A percentile compares a stretch with the other conserved stretches of the same genome.
Conservation (phyloP, 1,139 yeast genomes). For the Magnusiomyces tetraspermus region DNA sequence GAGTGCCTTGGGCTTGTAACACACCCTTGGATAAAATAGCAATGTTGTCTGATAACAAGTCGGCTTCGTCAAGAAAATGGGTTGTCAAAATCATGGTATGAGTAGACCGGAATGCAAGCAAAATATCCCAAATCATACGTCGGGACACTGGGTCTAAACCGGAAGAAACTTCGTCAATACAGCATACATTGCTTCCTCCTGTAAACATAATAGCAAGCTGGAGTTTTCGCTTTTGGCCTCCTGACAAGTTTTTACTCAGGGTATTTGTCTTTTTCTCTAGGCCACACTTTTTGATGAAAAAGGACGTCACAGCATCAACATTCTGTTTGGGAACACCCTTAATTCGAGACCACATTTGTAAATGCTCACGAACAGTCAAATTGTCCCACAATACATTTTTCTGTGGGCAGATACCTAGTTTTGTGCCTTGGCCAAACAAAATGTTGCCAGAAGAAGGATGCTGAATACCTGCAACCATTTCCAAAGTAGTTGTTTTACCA, state of each 20-base stretch:
- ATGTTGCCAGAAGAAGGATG: conserved; percentile 25
- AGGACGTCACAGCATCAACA: conserved; percentile 15
- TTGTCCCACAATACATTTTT: conserved; percentile 33
- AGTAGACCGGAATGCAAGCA: conserved; percentile 27
- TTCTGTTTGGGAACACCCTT: conserved; percentile 23
- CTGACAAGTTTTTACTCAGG: conserved; percentile 43
- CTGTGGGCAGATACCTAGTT: conserved; percentile 34
- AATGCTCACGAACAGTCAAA: conserved; percentile 31
- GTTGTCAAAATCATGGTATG: conserved; percentile 31
- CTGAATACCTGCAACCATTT: conserved; percentile 32
- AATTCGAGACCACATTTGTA: conserved; percentile 29
- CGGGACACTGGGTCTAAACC: conserved; percentile 34
- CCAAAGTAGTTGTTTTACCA: conserved; percentile 35
- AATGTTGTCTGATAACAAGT: conserved; percentile 31
- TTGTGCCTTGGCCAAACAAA: conserved; percentile 22
- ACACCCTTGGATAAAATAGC: conserved; percentile 31
- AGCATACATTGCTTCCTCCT: conserved; percentile 33
- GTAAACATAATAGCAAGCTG: conserved; percentile 52
- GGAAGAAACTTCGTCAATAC: conserved; percentile 34
- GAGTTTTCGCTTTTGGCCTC: conserved; percentile 88
- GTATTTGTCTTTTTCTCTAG: conserved; percentile 22
- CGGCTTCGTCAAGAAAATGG: conserved; percentile 35
- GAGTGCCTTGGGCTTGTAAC: conserved; percentile 28
- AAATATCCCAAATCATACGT: conserved; percentile 33
- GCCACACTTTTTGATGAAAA: conserved; percentile 28